Evolutionary conservation across 2,329 filamentous ascomycete species (phyloP), one percentile per base, ranked within the genome.

Genomic region (Cladosporium sp.): DNA sequence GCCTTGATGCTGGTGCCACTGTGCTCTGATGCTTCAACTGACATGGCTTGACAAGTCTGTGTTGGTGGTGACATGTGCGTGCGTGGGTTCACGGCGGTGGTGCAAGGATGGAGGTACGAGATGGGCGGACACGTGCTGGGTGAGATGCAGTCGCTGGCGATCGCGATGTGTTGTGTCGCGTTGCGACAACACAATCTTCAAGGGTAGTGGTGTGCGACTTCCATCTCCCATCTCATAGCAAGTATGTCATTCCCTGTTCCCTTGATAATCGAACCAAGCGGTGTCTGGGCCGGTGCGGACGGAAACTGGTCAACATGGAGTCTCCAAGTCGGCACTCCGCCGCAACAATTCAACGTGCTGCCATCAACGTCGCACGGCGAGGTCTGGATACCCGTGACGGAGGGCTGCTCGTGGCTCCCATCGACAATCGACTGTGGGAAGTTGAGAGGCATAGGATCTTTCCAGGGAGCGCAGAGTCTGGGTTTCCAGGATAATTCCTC

Each of bases 401-500:
- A 68, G 53, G 66, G 60, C 18, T 70, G 68, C 54, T 58, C 54
- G 8, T 66, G 66, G 7, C 52, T 50, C 0, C 50, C 59, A 18
- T 39, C 61, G 2, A 39, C 38, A 17, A 24, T 67, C 62, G 43
- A 41, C 18, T 54, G 52, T 24, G 48, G 41, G 15, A 15, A 47
- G n/a, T 36, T 34, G 22, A 54, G 56, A 58, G 39, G 58, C 43
- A 13, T 47, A 37, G 18, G 17, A 39, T 56, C 57, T 30, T 57
- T 64, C 29, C 29, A 53, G 6, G 87, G 84, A 59, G 69, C 66
- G 47, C 64, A 70, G 12, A 51, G 51, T 19, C 47, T 42, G 4
- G 59, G 59, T 2, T 62, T 59, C 15, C 30, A 54, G 12, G 57
- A 55, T 18, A 64, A 66, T 51, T 51, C 58, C 18, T 69, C 66